Conservation (phyloP, 371 early-diverging fungal genomes). For the Funneliformis caledonium region DNA sequence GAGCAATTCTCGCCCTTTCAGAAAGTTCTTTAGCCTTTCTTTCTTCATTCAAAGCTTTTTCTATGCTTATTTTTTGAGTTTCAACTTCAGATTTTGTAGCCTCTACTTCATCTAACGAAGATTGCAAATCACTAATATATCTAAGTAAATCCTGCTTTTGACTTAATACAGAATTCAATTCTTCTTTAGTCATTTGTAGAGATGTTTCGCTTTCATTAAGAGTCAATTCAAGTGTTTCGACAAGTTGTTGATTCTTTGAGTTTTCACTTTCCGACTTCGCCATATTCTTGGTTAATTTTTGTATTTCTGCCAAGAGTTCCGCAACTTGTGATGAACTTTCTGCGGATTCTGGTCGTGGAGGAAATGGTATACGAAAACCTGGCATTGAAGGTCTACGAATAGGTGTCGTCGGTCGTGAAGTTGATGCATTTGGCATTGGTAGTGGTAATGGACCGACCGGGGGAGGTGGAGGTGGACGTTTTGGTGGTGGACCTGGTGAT, state of each 20-base stretch:
- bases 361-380: background rate
- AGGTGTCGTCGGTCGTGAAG: background rate
- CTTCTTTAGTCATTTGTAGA: constrained; percentile 36
- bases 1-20: constrained; percentile 41
- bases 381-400: background rate
- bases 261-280: constrained; percentile 7
- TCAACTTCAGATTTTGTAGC: background rate
- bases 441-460: background rate
- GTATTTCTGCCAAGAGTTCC: constrained; percentile 34
- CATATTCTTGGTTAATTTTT: constrained; percentile 42
- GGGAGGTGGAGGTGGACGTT: constrained; percentile 1
- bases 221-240: constrained; percentile 43
- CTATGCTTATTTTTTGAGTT: constrained; percentile 39
- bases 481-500: background rate
- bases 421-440: background rate
- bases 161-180: constrained; percentile 6
- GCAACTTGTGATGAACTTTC: background rate
- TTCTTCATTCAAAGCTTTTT: constrained; percentile 38
- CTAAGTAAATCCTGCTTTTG: background rate
- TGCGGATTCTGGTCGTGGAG: background rate
- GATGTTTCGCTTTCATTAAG: constrained; percentile 44
- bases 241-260: background rate
- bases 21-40: constrained; percentile 44
- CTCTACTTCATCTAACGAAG: constrained; percentile 8
- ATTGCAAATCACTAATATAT: background rate